A percentile compares a stretch with the other conserved stretches of the same genome.
Evolutionary conservation across 805 yeast species (phyloP).

Genomic region (Lipomyces orientalis): DNA sequence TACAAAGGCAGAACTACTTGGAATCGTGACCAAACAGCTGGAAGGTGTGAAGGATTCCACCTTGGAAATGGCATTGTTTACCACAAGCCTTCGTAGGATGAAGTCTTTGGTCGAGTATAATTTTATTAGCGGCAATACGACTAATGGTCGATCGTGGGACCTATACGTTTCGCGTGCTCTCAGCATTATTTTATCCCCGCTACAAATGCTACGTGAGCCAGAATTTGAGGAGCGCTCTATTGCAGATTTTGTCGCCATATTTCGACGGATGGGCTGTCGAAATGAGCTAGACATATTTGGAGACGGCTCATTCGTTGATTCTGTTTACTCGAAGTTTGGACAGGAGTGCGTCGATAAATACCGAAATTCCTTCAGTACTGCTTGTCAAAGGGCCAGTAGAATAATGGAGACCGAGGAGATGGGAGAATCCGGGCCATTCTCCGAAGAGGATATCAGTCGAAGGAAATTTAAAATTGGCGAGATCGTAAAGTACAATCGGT

Average conservation of each 20-base stretch:
- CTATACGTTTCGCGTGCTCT: neutral
- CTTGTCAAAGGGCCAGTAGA: neutral
- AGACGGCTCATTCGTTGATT: neutral
- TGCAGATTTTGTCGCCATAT: neutral
- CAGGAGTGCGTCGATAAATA: neutral
- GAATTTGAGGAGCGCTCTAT: neutral
- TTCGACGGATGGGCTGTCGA: constrained; percentile 21
- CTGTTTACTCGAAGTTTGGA: neutral
- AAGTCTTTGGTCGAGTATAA: neutral
- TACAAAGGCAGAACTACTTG: neutral
- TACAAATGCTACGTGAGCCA: neutral
- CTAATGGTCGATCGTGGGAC: neutral
- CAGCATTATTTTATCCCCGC: neutral
- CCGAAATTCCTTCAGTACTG: neutral
- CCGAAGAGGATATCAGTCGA: neutral
- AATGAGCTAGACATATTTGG: constrained; percentile 18
- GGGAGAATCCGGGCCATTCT: neutral
- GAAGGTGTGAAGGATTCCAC: neutral
- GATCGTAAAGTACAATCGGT: constrained; percentile 19
- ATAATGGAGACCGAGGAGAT: constrained; percentile 2
- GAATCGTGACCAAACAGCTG: neutral
- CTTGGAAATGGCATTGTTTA: neutral
- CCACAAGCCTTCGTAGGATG: neutral
- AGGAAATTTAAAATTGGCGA: constrained; percentile 16
- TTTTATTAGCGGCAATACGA: neutral